These are phyloP conservation scores for Tolypocladium nubicola DNA, from an alignment of 2,329 filamentous ascomycete genomes.

Conservation along the genomic window DNA sequence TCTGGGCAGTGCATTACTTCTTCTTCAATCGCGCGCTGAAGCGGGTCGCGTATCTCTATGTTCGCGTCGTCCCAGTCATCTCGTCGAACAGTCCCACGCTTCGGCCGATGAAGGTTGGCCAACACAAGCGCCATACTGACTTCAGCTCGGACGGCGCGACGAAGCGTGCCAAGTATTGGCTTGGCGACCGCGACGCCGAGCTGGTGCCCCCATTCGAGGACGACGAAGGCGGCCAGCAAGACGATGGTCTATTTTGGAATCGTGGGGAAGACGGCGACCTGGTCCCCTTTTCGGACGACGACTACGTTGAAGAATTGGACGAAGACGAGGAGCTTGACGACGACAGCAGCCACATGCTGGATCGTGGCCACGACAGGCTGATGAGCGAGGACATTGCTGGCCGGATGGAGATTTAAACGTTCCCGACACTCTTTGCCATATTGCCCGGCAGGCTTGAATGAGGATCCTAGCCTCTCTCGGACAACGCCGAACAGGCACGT, in stretches of 20 bases:
- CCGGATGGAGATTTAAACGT: slow-evolving; percentile 48
- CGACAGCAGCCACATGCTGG: slow-evolving; percentile 30
- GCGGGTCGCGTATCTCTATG: slow-evolving; percentile 86
- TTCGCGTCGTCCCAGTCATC: slow-evolving; percentile 76
- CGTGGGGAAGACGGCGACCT: slow-evolving; percentile 48
- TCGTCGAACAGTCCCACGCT: slow-evolving; percentile 48
- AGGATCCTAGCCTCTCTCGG: neutral
- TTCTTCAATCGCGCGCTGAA: slow-evolving; percentile 93
- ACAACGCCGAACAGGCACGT: neutral
- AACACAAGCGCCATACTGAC: slow-evolving; percentile 14
- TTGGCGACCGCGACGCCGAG: slow-evolving; percentile 55
- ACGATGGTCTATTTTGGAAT: slow-evolving; percentile 46
- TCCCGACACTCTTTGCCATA: too few species aligned
- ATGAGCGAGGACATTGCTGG: slow-evolving; percentile 54
- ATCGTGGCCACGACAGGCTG: slow-evolving; percentile 36
- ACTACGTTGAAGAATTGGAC: slow-evolving; percentile 31
- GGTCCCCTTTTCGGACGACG: slow-evolving; percentile 40
- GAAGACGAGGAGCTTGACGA: slow-evolving; percentile 27
- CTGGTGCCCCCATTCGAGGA: slow-evolving; percentile 31
- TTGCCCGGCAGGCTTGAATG: neutral
- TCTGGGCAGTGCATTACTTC: slow-evolving; percentile 95
- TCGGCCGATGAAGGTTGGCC: slow-evolving; percentile 19
- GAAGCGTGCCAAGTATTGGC: slow-evolving; percentile 83
- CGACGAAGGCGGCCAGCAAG: slow-evolving; percentile 37
- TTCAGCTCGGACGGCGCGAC: slow-evolving; percentile 24